Evolutionary conservation across 768 basidiomycete species (phyloP).

Genomic region (Suillus tomentosus): DNA sequence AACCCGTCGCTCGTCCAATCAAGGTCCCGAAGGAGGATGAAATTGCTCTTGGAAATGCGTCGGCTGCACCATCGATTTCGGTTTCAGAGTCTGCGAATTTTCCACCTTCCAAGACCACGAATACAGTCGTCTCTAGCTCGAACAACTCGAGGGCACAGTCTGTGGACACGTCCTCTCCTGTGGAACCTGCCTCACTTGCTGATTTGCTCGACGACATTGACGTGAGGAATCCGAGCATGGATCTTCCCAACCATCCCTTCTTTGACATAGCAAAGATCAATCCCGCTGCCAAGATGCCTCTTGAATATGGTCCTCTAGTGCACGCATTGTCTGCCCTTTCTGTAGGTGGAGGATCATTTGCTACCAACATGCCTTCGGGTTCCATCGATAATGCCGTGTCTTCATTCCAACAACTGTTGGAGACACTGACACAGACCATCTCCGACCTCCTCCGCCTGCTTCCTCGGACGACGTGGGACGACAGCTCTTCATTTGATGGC

Average conservation of each 20-base stretch:
- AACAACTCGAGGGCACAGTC: constrained; percentile 65
- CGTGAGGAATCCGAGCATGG: constrained; percentile 59
- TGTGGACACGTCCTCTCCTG: constrained; percentile 48
- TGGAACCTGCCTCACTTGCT: constrained; percentile 52
- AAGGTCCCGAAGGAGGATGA: constrained; percentile 65
- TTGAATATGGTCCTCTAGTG: constrained; percentile 84
- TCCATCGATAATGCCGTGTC: constrained; percentile 91
- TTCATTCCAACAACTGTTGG: constrained; percentile 85
- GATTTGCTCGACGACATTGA: constrained; percentile 72
- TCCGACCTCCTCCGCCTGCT: constrained; percentile 83
- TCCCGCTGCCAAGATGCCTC: constrained; percentile 75
- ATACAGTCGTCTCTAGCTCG: constrained; percentile 47
- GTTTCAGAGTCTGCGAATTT: constrained; percentile 50
- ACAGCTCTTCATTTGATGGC: constrained; percentile 86
- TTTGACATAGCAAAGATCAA: constrained; percentile 74
- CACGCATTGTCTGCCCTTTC: constrained; percentile 86
- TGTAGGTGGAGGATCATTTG: constrained; percentile 82
- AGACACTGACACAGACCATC: constrained; percentile 88
- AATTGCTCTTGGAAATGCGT: constrained; percentile 40
- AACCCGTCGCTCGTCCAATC: constrained; percentile 59
- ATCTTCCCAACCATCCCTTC: constrained; percentile 70
- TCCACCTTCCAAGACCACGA: constrained; percentile 34
- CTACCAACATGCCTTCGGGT: constrained; percentile 75
- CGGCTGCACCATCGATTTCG: constrained; percentile 45
- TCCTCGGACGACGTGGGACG: constrained; percentile 88